Percentiles rank a stretch among this genome's conserved stretches.
Conservation (phyloP, 1,284 basidiomycete species). For the Polyporus tsugae region DNA sequence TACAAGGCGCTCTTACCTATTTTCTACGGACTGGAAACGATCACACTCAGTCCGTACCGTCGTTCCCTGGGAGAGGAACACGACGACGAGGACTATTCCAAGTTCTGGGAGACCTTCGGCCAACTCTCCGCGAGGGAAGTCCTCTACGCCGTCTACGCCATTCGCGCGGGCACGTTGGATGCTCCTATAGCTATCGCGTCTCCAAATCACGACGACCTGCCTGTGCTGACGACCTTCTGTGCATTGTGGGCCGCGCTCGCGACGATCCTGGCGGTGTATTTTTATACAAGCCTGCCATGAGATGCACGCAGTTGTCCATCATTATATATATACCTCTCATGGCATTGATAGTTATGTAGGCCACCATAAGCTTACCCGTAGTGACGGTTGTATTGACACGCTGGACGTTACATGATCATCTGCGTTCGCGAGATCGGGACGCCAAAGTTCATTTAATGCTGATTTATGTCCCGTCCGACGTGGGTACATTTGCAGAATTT, state of each 20-base stretch:
- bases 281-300: not conserved
- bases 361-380: no score
- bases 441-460: no score
- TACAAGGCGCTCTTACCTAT: constrained; percentile 23
- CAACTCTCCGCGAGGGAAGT: constrained; percentile 27
- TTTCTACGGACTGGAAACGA: constrained; percentile 22
- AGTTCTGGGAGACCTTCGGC: constrained; percentile 30
- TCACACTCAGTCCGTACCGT: constrained; percentile 11
- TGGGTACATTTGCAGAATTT: no score
- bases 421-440: no score
- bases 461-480: no score
- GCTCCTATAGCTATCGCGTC: no score
- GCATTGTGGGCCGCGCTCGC: not conserved
- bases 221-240: not conserved
- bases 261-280: not conserved
- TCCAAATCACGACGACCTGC: not conserved
- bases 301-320: no score
- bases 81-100: constrained; percentile 21
- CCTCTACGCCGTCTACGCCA: constrained; percentile 24
- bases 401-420: no score
- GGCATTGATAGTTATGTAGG: no score
- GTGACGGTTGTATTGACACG: no score
- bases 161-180: constrained; percentile 13
- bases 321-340: no score
- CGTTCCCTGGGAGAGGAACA: constrained; percentile 17